Conservation (phyloP, 495 filamentous ascomycete species). For the Xylaria bambusicola region DNA sequence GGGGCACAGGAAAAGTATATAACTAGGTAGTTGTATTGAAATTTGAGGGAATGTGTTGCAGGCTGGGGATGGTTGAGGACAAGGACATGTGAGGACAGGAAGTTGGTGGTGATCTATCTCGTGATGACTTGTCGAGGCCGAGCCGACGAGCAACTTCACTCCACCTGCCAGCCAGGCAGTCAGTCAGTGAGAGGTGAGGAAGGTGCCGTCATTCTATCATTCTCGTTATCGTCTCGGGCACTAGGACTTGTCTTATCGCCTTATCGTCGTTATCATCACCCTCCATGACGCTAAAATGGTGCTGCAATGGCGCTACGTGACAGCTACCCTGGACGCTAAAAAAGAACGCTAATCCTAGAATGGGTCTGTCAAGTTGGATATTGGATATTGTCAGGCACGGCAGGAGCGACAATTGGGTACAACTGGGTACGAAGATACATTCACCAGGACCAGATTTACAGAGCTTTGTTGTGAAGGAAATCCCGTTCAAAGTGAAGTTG, state of each 20-base stretch:
- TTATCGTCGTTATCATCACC: constrained; percentile 15
- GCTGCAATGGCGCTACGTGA: too few species aligned
- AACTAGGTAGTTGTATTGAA: too few species aligned
- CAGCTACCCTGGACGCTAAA: background rate
- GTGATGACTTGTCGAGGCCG: too few species aligned
- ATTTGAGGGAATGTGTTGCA: background rate
- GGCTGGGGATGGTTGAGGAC: background rate
- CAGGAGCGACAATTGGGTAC: background rate
- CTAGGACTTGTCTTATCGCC: constrained; percentile 6
- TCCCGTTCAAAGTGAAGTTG: too few species aligned
- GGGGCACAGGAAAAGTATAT: background rate
- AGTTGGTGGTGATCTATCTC: background rate
- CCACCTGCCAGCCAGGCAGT: background rate
- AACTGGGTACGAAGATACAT: background rate
- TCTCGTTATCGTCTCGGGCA: background rate
- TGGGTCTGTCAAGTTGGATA: background rate
- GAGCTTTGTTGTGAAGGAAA: too few species aligned
- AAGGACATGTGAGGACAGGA: background rate
- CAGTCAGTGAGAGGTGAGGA: background rate
- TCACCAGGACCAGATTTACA: too few species aligned
- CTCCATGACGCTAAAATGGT: constrained; percentile 1
- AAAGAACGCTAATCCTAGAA: background rate
- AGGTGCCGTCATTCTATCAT: constrained; percentile 12
- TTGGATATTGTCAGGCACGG: background rate
- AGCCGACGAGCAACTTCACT: background rate